Conservation (phyloP, 768 basidiomycete genomes). For the Leccinum sublutescens region DNA sequence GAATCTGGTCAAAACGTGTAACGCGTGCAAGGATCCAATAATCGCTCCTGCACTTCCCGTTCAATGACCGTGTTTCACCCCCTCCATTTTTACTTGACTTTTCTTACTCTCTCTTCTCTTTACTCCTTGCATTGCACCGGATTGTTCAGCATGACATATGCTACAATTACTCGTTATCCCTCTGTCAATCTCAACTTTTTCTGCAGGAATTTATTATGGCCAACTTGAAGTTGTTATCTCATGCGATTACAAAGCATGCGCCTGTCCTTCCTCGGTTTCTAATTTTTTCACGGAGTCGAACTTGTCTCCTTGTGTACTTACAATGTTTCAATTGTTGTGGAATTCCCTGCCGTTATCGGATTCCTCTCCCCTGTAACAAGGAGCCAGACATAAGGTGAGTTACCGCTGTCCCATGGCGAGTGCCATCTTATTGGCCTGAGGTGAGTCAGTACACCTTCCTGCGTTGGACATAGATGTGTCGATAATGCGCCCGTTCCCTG, state of each 20-base stretch:
- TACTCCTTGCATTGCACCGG: constrained; percentile 8
- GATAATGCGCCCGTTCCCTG: constrained; percentile 5
- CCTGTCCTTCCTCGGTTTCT: constrained; percentile 14
- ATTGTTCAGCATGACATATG: constrained; percentile 16
- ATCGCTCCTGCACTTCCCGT: constrained; percentile 17
- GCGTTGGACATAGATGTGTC: not conserved
- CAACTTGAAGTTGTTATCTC: constrained; percentile 11
- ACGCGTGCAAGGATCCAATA: constrained; percentile 21
- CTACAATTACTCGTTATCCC: constrained; percentile 9
- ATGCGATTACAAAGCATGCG: constrained; percentile 14
- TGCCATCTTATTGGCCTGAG: not conserved
- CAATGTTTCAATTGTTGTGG: constrained; percentile 2
- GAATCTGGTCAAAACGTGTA: constrained; percentile 16
- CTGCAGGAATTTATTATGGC: constrained; percentile 19
- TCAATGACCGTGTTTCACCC: constrained; percentile 19
- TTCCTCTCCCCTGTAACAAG: not conserved
- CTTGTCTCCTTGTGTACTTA: constrained; percentile 5
- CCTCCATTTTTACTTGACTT: not conserved
- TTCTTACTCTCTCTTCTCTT: not conserved
- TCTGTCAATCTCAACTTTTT: constrained; percentile 7
- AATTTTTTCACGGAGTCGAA: constrained; percentile 6
- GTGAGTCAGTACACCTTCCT: constrained; percentile 13
- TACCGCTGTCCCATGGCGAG: not conserved
- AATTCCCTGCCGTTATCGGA: not conserved
- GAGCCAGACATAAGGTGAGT: constrained; percentile 14